Evolutionary conservation across 768 basidiomycete species (phyloP), one percentile per base, ranked within the genome.

Genomic region (Asterophora parasitica): DNA sequence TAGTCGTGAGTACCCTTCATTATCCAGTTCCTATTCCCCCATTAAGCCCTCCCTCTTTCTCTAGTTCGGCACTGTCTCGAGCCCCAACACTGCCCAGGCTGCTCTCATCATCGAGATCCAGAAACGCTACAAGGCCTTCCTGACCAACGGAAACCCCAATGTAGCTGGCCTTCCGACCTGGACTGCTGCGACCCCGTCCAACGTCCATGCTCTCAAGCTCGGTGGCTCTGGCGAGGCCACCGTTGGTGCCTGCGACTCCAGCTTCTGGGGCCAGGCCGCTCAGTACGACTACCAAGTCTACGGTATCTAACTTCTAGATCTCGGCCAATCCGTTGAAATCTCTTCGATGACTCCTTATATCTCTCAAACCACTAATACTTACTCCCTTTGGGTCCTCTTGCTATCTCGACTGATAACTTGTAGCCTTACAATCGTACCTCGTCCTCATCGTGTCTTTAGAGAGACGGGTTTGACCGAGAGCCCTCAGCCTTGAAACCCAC

Each of bases 201-300:
- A 78, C 55, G 75, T 83, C 45, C 73, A 81, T 52, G 68, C 86
- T 13, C 65, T 84, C 42, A 65, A 76, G 45, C 69, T 91, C 23
- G 88, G 87, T 34, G 80, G 80, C 16, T 59, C 73, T 6, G 81
- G 77, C 42, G 59, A 72, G 49, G 73, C 72, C 2, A 53, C 74
- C 31, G 64, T 75, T 26, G 82, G 79, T 44, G 81, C 82, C 11
- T 90, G 87, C 58, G 71, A 68, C 48, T 75, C 81, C 19, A 69
- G 61, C 42, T 86, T 86, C 67, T 89, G 87, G 85, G 88, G 88
- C 16, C 54, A 65, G 8, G 64, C 57, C 13, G 79, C 83, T 20
- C 68, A 67, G 30, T 91, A 81, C 58, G 88, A 89, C 67, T 89
- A 88, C 64, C 86, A 89, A 62, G 66, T 80, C 42, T 86, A 67